phyloP scores from a whole-genome alignment of 176 grass and related monocot genomes.

The Paspalum vaginatum region DNA sequence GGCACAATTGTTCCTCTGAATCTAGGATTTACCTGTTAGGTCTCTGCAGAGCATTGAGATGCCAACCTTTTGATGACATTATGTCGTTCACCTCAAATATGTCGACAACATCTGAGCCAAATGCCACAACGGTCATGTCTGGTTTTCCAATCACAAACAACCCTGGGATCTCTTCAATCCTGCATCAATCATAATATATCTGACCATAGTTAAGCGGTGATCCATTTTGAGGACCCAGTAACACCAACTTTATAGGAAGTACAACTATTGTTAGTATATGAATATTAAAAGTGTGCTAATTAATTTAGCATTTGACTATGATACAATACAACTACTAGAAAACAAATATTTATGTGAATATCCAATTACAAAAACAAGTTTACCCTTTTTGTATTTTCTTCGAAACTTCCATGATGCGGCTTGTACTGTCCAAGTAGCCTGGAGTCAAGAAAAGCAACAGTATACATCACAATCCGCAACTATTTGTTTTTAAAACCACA shows the following conservation, averaged over 20 bases:
- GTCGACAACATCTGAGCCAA: constrained; percentile 68
- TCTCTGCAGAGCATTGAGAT: constrained; percentile 86
- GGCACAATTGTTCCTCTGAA: neutral
- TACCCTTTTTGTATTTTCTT: constrained; percentile 97
- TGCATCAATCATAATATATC: constrained; percentile 38
- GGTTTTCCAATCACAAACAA: constrained; percentile 90
- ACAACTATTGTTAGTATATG: neutral
- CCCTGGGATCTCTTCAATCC: constrained; percentile 78
- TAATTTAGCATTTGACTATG: constrained; percentile 7
- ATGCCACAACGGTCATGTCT: constrained; percentile 87
- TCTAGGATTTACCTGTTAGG: constrained; percentile 50
- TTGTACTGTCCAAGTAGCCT: constrained; percentile 92
- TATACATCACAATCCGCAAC: constrained; percentile 23
- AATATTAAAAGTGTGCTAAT: neutral
- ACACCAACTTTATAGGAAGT: neutral
- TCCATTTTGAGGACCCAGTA: neutral
- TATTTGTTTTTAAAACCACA: constrained; percentile 12
- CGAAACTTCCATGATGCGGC: constrained; percentile 84
- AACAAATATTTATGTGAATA: neutral
- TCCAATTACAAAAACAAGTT: constrained; percentile 3
- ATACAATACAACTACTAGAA: neutral
- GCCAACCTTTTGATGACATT: constrained; percentile 96
- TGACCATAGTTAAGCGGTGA: neutral
- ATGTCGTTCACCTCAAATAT: constrained; percentile 99
- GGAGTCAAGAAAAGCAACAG: constrained; percentile 25